Evolutionary conservation across 345 rosid species (phyloP).

Genomic region (Odontarrhena argentea): DNA sequence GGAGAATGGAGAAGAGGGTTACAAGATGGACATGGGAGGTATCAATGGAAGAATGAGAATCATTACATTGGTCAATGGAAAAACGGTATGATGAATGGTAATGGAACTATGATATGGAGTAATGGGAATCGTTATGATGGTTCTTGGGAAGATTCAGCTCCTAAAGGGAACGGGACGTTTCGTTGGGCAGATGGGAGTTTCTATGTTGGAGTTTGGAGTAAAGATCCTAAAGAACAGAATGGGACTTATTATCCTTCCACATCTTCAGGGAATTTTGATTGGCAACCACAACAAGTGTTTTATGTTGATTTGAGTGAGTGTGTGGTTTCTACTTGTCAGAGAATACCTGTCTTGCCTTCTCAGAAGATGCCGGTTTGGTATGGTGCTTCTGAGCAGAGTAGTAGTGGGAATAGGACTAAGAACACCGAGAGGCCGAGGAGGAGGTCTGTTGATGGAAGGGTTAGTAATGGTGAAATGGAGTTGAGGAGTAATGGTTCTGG

Average conservation of each 20-base stretch:
- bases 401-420: slow-evolving; percentile 38
- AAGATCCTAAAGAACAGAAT: slow-evolving; percentile 68
- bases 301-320: slow-evolving; percentile 62
- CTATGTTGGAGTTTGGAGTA: slow-evolving; percentile 93
- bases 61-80: slow-evolving; percentile 84
- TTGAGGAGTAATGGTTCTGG: slow-evolving; percentile 52
- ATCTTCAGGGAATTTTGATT: slow-evolving; percentile 57
- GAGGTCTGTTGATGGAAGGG: slow-evolving; percentile 69
- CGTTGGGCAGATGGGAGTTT: slow-evolving; percentile 75
- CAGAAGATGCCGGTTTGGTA: slow-evolving; percentile 78
- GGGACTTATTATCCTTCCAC: slow-evolving; percentile 85
- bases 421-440: slow-evolving; percentile 54
- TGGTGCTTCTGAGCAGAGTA: slow-evolving; percentile 46
- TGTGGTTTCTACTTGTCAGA: slow-evolving; percentile 62
- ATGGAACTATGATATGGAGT: slow-evolving; percentile 83
- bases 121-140: slow-evolving; percentile 92
- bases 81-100: slow-evolving; percentile 72
- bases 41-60: slow-evolving; percentile 83
- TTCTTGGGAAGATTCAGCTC: slow-evolving; percentile 81
- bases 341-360: slow-evolving; percentile 66
- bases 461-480: slow-evolving; percentile 52
- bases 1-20: slow-evolving; percentile 90
- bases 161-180: slow-evolving; percentile 87
- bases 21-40: slow-evolving; percentile 88
- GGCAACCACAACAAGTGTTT: slow-evolving; percentile 82